Conservation (phyloP, 352 stramenopile genomes). For the Phytophthora meadii region DNA sequence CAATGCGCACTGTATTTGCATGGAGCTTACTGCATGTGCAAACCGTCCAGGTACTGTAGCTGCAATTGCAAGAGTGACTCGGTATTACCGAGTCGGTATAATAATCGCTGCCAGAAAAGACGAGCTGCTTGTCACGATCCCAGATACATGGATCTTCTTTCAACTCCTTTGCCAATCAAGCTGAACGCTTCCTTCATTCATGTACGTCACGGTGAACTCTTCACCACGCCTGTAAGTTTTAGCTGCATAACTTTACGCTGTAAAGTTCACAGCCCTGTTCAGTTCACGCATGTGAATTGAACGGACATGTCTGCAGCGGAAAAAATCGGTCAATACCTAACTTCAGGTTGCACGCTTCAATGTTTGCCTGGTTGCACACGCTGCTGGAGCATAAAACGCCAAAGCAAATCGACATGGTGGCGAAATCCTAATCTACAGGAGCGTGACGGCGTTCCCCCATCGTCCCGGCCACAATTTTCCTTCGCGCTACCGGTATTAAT, state of each 20-base stretch:
- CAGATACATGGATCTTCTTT: not conserved
- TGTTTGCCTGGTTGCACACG: conserved; percentile 25
- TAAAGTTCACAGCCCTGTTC: no score
- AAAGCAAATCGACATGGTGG: conserved; percentile 3
- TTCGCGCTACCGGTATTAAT: not conserved
- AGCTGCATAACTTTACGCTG: not conserved
- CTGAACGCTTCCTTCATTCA: not conserved
- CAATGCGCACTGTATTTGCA: no score
- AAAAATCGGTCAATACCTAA: conserved; percentile 3
- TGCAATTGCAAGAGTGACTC: not conserved
- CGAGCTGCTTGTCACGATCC: conserved; percentile 2
- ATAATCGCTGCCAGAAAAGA: conserved; percentile 4
- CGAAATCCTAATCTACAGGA: conserved; percentile 8
- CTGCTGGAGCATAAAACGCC: conserved; percentile 13
- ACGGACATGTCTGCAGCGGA: not conserved
- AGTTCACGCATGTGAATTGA: no score
- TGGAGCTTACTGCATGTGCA: not conserved
- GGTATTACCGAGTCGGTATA: no score
- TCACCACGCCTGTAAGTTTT: not conserved
- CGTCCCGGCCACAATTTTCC: conserved; percentile 8
- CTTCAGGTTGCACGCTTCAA: conserved; percentile 17
- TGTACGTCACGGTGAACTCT: not conserved
- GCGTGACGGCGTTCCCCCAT: conserved; percentile 8
- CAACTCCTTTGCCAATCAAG: conserved; percentile 8
- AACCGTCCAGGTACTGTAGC: not conserved